Evolutionary conservation across 83 land plant species (phyloP).

Genomic region (Isoetes engelmannii): DNA sequence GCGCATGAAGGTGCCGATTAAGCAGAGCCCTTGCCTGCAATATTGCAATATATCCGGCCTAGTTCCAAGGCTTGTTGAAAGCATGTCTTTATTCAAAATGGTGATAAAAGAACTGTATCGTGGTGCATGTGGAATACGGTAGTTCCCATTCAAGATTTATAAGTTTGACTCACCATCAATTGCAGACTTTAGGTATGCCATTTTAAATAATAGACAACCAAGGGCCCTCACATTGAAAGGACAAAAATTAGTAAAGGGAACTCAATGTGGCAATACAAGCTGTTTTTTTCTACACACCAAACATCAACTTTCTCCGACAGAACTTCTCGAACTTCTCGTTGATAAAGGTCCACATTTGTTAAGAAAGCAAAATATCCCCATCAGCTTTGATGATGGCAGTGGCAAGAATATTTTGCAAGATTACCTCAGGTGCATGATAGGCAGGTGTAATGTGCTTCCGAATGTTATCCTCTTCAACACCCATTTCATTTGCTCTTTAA

Average conservation of each 20-base stretch:
- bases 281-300: conserved; percentile 51
- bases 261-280: not conserved
- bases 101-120: conserved; percentile 54
- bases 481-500: conserved; percentile 95
- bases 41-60: conserved; percentile 93
- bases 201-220: conserved; percentile 84
- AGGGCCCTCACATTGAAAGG: conserved; percentile 60
- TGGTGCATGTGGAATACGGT: conserved; percentile 81
- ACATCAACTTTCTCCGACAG: conserved; percentile 96
- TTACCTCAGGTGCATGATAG: conserved; percentile 96
- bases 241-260: not conserved
- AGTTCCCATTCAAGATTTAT: conserved; percentile 94
- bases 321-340: conserved; percentile 70
- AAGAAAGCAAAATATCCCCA: conserved; percentile 5
- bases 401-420: not conserved
- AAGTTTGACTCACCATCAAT: conserved; percentile 99
- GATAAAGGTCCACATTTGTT: conserved; percentile 97
- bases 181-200: conserved; percentile 82
- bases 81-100: conserved; percentile 81
- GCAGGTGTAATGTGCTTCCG: conserved; percentile 99
- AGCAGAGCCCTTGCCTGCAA: conserved; percentile 99
- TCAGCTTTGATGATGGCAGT: not conserved
- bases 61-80: conserved; percentile 63
- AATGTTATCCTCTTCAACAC: conserved; percentile 91
- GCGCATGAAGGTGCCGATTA: conserved; percentile 87